Percentiles rank a stretch among this genome's conserved stretches.
phyloP scores from a whole-genome alignment of 2,329 filamentous ascomycete genomes.

The Aureobasidium sp. region DNA sequence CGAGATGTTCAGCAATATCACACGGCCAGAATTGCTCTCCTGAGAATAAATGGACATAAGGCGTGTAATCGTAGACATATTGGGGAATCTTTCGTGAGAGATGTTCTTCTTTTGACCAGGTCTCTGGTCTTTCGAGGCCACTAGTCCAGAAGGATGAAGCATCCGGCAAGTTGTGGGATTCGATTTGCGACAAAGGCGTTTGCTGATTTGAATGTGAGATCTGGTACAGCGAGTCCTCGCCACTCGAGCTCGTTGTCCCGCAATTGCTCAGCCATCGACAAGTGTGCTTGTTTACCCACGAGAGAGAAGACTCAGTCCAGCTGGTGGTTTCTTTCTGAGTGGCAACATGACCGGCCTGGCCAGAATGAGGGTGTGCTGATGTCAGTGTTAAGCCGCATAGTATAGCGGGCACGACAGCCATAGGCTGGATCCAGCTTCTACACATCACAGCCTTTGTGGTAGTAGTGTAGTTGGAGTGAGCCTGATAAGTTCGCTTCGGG shows the following conservation, averaged over 20 bases:
- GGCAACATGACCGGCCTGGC: neutral
- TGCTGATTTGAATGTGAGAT: slow-evolving; percentile 8
- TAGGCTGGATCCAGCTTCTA: neutral
- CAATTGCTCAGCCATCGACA: slow-evolving; percentile 76
- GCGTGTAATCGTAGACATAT: slow-evolving; percentile 74
- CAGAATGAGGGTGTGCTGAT: slow-evolving; percentile 11
- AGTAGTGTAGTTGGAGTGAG: neutral
- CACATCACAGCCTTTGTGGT: neutral
- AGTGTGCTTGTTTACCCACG: slow-evolving; percentile 65
- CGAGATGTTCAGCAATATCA: slow-evolving; percentile 73
- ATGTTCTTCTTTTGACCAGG: slow-evolving; percentile 44
- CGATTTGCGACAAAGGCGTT: neutral
- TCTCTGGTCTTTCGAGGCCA: slow-evolving; percentile 35
- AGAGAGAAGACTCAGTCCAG: slow-evolving; percentile 64
- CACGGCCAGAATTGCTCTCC: slow-evolving; percentile 84
- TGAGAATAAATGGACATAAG: slow-evolving; percentile 79
- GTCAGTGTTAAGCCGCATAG: neutral
- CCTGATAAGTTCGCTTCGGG: neutral
- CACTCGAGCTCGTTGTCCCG: slow-evolving; percentile 61
- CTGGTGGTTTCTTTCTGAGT: slow-evolving; percentile 23
- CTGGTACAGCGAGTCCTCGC: slow-evolving; percentile 34
- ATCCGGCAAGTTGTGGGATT: neutral
- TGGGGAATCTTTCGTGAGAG: slow-evolving; percentile 52
- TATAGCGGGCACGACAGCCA: neutral
- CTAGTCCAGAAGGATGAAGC: slow-evolving; percentile 29